Base-by-base conservation (phyloP, 2,329 filamentous ascomycete genomes). In the Pseudopithomyces chartarum region DNA sequence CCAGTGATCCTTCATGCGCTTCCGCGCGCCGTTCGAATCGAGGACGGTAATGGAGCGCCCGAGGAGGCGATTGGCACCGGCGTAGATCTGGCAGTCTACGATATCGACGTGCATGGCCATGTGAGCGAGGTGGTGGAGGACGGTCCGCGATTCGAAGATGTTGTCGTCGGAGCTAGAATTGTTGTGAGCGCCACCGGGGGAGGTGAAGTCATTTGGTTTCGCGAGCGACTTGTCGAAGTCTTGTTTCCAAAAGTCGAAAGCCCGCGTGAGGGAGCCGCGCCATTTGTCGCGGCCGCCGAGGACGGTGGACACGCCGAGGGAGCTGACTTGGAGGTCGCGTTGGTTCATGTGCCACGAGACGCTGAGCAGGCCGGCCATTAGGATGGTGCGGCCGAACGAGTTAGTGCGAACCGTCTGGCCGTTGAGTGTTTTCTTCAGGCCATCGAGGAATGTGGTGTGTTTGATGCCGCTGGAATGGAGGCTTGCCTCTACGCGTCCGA, bases 331-430 rank as follows among this genome's bases (percentile, higher is more conserved):
- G 13, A 97, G 84, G 73, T 98, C 95, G 69, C 94, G 86, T 74
- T 98, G 93, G 71, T 96, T 95, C 90, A 98, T 94, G 74, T 98
- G 94, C 91, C 92, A 98, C 70, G 90, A 95, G 29, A 98, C 92
- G 64, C 92, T 97, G 22, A 98, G 81, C 26, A 99, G 79, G 0
- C 95, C 95, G 1, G 94, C 90, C 92, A 98, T 98, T 50, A 99
- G 82, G 43, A 97, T 92, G 2, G 90, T 95, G 38, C 95, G 87
- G 1, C 94, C 95, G 71, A 98, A 99, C 0, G 92, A 89, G 73
- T 97, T 97, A 2, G 95, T 98, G 51, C 89, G 87, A 4, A 98
- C 93, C 55, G 86, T 87, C 60, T 94, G 87, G n/a, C 88, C 88
- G 64, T 91, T 94, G 17, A 99, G 81, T 0, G 92, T 97, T 62